Percentiles rank a stretch among this genome's conserved stretches.
Evolutionary conservation across 148 eudicot genomes (phyloP).

Genomic region (Linanthus parryae): DNA sequence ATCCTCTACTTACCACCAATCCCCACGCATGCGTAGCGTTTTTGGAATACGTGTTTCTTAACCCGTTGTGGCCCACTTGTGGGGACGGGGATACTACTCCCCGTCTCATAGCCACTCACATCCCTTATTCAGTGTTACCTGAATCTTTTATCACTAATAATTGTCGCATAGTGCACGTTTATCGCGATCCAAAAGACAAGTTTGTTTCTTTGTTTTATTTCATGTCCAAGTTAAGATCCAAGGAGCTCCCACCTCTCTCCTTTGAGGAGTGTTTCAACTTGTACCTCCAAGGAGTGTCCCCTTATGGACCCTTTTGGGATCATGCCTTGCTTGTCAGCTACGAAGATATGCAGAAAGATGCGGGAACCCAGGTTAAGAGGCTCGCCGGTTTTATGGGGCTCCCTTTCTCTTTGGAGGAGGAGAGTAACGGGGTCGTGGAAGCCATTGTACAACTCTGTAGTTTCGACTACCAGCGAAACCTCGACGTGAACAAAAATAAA

Average conservation of each 20-base stretch:
- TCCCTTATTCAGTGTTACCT: too few species aligned
- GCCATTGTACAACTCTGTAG: background rate
- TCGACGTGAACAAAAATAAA: background rate
- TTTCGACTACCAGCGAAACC: background rate
- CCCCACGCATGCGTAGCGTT: too few species aligned
- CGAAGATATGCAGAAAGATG: background rate
- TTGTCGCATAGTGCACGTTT: too few species aligned
- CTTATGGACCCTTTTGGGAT: constrained; percentile 21
- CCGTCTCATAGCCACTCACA: too few species aligned
- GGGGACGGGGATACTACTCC: too few species aligned
- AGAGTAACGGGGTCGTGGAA: background rate
- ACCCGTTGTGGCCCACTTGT: too few species aligned
- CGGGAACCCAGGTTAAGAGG: background rate
- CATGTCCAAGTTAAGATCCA: background rate
- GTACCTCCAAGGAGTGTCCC: constrained; percentile 12
- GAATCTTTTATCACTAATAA: too few species aligned
- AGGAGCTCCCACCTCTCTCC: background rate
- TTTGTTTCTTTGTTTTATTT: constrained; percentile 7
- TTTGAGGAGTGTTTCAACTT: constrained; percentile 10
- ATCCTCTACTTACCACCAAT: too few species aligned
- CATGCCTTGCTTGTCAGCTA: constrained; percentile 7
- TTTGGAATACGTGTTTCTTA: too few species aligned
- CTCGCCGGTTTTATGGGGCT: background rate
- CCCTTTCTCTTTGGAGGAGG: background rate
- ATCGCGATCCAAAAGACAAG: constrained; percentile 7